Evolutionary conservation across 306 rosid species (phyloP).

Genomic region (Alnus rubra): DNA sequence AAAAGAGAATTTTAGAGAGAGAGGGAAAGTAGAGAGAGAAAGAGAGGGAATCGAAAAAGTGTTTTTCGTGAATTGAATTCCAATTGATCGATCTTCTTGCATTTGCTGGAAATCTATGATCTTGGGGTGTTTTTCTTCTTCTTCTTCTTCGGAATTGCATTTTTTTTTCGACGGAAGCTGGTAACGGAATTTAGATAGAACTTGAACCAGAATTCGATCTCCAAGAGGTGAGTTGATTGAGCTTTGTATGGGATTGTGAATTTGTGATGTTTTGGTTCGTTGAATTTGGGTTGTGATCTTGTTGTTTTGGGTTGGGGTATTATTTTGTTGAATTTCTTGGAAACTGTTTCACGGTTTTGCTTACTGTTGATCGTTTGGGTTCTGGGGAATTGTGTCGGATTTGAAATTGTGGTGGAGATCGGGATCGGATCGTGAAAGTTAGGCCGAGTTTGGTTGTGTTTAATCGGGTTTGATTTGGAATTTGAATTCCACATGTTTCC

Average conservation of each 20-base stretch:
- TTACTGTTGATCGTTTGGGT: conserved; percentile 29
- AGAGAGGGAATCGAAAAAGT: conserved; percentile 10
- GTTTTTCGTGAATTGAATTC: conserved; percentile 28
- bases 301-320: conserved; percentile 4
- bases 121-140: background rate
- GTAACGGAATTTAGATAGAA: conserved; percentile 33
- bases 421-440: conserved; percentile 42
- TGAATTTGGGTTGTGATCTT: conserved; percentile 31
- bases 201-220: conserved; percentile 35
- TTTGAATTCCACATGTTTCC: background rate
- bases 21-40: background rate
- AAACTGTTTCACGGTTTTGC: conserved; percentile 28
- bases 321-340: conserved; percentile 14
- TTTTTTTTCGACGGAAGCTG: conserved; percentile 17
- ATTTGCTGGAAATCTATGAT: conserved; percentile 19
- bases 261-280: conserved; percentile 20
- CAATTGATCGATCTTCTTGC: conserved; percentile 34
- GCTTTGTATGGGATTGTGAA: conserved; percentile 5
- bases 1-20: background rate
- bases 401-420: conserved; percentile 26
- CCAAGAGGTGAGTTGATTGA: conserved; percentile 47
- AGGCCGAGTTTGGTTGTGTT: conserved; percentile 18
- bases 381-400: conserved; percentile 5
- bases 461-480: conserved; percentile 16
- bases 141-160: conserved; percentile 7